Base-by-base conservation (phyloP, 805 yeast genomes). In the Candida odintsovae region DNA sequence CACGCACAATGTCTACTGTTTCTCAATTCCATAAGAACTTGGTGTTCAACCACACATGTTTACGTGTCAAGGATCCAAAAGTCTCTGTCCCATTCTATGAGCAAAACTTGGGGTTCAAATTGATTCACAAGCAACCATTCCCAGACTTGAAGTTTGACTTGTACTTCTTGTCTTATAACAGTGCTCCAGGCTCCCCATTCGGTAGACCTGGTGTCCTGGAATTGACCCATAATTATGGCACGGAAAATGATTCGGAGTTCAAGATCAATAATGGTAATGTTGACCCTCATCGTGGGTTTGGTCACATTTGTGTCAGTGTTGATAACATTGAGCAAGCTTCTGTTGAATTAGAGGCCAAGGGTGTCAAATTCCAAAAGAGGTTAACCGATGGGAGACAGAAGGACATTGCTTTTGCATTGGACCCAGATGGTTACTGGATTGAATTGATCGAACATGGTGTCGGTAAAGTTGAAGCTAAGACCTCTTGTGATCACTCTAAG, bases 351-450 rank as follows among this genome's bases (percentile, higher is more conserved):
- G 77, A 83, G 52, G 64, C 66, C 1, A 70, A 73, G 40, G 86
- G 83, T 19, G 97, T 85, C 46, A 63, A 67, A 43, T 92, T 92
- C 73, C 79, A 90, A 68, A 94, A 92, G 74, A 86, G 74, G 61
- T 71, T 90, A 54, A 66, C 78, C 35, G 98, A 92, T 62, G 99
- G 99, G 33, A 82, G 97, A 67, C 96, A 88, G 69, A 83, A 82
- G 66, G 76, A 89, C 65, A 90, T 94, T 70, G 98, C 98, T 0
- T 94, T 92, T 67, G 95, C 84, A 7, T 76, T 90, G 56, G 99
- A 94, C 61, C 97, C 98, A 7, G 92, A 92, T 67, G 94, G 94
- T 57, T 94, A 94, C 70, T 92, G 99, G 99, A 78, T 92, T 58
- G 99, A 92, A 72, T 69, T 92, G 59, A 78, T 92, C 55, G 81